Conservation (phyloP, 768 basidiomycete species). For the Tricholoma matsutake region DNA sequence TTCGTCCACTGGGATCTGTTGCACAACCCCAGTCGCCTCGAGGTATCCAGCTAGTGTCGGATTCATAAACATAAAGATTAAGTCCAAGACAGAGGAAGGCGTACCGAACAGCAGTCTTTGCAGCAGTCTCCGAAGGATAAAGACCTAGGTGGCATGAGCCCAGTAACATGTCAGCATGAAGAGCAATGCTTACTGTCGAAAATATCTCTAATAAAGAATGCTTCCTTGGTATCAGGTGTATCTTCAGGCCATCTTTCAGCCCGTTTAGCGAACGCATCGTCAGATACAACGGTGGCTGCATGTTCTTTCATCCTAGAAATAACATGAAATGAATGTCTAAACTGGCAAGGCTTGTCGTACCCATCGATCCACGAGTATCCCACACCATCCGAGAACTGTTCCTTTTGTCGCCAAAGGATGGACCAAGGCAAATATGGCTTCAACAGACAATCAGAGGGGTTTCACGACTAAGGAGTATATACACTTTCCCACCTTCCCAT, state of each 20-base stretch:
- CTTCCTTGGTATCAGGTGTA: slow-evolving; percentile 95
- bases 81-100: slow-evolving; percentile 22
- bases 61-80: slow-evolving; percentile 8
- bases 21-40: slow-evolving; percentile 96
- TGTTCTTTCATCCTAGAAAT: slow-evolving; percentile 81
- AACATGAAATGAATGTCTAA: not conserved
- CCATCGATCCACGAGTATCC: slow-evolving; percentile 99
- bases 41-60: slow-evolving; percentile 74
- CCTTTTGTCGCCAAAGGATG: slow-evolving; percentile 98
- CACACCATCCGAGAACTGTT: slow-evolving; percentile 98
- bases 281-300: slow-evolving; percentile 69
- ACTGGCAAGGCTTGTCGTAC: slow-evolving; percentile 33
- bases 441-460: slow-evolving; percentile 2
- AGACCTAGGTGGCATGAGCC: slow-evolving; percentile 43
- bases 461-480: not conserved
- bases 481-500: slow-evolving; percentile 57
- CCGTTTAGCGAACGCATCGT: slow-evolving; percentile 74
- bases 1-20: slow-evolving; percentile 91
- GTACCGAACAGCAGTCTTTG: slow-evolving; percentile 86
- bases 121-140: slow-evolving; percentile 85
- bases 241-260: slow-evolving; percentile 73
- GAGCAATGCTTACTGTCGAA: slow-evolving; percentile 64
- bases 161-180: slow-evolving; percentile 8
- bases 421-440: slow-evolving; percentile 91
- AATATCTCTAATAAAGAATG: slow-evolving; percentile 86